Base-by-base conservation (phyloP, 495 filamentous ascomycete species). In the Penicillium manginii region DNA sequence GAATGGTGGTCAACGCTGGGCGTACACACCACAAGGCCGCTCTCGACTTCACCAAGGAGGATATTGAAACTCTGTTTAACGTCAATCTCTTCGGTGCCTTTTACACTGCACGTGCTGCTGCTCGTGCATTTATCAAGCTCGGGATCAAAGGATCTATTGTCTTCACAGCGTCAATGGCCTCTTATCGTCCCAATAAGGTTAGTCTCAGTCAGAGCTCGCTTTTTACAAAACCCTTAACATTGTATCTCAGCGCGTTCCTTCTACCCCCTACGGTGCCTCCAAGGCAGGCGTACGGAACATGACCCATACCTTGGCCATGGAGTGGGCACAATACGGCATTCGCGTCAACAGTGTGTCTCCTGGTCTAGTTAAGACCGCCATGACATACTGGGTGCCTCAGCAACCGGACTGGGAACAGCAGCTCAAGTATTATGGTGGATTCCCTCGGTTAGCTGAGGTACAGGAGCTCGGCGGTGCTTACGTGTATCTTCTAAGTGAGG, bases 311-410 rank as follows among this genome's bases (percentile, higher is more conserved):
- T 61, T 78, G 9, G 75, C 77, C 17, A 78, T 79, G 74, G 78
- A 80, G 57, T 80, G 75, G 78, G 74, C 73, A 6, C 65, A 72
- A 23, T 67, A 81, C 52, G 70, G 71, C 22, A 81, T 81, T 55
- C 74, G 77, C 2, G 73, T 79, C 18, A 76, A 77, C 63, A 71
- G 65, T 42, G 62, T 75, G 0, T 73, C 68, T 7, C 73, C 76
- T 5, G 76, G 76, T 1, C 66, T 73, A 21, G 67, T 78, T 0
- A 66, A 70, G 7, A 77, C 74, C 1, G 67, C 62, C 17, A 74
- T 73, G 72, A 78, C 70, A 15, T 74, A 74, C 35, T 71, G 67
- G 58, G 63, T 76, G 15, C 70, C 73, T 26, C 63, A 68, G 43
- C 68, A 76, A 55, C 69, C 72, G 4, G 75, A 78, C 52, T 77